Conservation (phyloP, 2,329 filamentous ascomycete genomes). For the Phyllosticta paracitricarpa region DNA sequence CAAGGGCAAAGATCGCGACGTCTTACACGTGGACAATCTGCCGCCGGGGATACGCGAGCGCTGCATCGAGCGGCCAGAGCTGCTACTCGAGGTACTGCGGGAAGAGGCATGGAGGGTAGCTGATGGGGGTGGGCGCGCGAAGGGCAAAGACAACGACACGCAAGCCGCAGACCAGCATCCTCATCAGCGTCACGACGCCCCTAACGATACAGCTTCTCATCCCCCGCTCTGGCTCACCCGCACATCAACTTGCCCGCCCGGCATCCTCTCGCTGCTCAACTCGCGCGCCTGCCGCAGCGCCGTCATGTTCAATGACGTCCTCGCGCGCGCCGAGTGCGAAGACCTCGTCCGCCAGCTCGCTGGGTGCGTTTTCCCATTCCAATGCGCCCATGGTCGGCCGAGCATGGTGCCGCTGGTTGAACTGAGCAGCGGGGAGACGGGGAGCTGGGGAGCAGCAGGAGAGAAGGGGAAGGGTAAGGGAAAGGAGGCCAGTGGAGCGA, state of each 20-base stretch:
- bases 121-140: slow-evolving; percentile 24
- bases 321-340: slow-evolving; percentile 49
- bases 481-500: neutral
- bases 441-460: slow-evolving; percentile 1
- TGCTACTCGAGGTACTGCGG: slow-evolving; percentile 66
- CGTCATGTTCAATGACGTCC: slow-evolving; percentile 74
- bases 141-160: neutral
- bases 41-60: slow-evolving; percentile 67
- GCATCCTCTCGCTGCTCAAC: slow-evolving; percentile 66
- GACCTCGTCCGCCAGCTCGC: slow-evolving; percentile 49
- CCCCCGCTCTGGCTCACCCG: slow-evolving; percentile 44
- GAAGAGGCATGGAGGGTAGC: slow-evolving; percentile 61
- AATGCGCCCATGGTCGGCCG: slow-evolving; percentile 66
- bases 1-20: slow-evolving; percentile 1
- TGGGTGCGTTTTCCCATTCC: slow-evolving; percentile 62
- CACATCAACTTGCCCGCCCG: slow-evolving; percentile 61
- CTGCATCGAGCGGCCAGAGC: slow-evolving; percentile 59
- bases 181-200: neutral
- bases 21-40: slow-evolving; percentile 47
- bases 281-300: slow-evolving; percentile 69
- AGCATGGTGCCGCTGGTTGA: slow-evolving; percentile 39
- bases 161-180: neutral
- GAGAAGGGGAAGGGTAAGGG: neutral
- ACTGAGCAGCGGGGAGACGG: slow-evolving; percentile 12
- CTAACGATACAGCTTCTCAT: neutral